Base-by-base conservation (phyloP, 768 basidiomycete species). In the Podaxis pistillaris region DNA sequence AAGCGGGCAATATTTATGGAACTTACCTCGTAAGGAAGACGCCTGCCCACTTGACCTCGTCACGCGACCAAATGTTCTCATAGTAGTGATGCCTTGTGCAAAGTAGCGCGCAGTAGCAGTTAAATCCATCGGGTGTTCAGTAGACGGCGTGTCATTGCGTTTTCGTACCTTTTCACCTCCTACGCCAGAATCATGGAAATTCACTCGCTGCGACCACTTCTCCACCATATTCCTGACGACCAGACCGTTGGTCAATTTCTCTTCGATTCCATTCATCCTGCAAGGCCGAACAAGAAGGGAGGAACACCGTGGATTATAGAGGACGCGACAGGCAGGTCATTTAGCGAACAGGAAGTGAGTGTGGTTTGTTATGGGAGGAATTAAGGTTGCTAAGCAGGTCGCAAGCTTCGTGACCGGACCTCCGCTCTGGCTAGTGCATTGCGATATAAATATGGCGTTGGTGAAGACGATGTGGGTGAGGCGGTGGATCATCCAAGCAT, bases 391-490 rank as follows among this genome's bases (percentile, higher is more conserved):
- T 66, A 17, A 58, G 41, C 28, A 41, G 19, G 47, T 46, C 50
- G 3, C 13, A 13, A 85, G 83, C 69, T 84, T 37, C 80, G 81
- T 24, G 69, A 72, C 24, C 79, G 84, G 24, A 81, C 81, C 0
- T 74, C 71, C 63, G 80, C 76, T 15, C 72, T 86, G 8, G 83
- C 85, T 11, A 84, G 81, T 68, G 76, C 74, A 4, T 66, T 86
- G 11, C 71, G 71, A 15, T 68, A 70, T 3, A 74, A 72, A 53
- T 85, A 81, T 72, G 69, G 71, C 22, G 74, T 85, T 63, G 74
- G 84, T 82, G 78, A 84, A 50, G 68, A 80, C 55, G 82, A 84
- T 61, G 81, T 83, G 52, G 84, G 85, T 85, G 71, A 37, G 82
- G 60, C 11, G 33, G 2, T 22, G 19, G 2, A 8, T 8, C 19